These are phyloP conservation scores for Cordia subcordata DNA, from an alignment of 257 asterid species.

Conservation along the genomic window DNA sequence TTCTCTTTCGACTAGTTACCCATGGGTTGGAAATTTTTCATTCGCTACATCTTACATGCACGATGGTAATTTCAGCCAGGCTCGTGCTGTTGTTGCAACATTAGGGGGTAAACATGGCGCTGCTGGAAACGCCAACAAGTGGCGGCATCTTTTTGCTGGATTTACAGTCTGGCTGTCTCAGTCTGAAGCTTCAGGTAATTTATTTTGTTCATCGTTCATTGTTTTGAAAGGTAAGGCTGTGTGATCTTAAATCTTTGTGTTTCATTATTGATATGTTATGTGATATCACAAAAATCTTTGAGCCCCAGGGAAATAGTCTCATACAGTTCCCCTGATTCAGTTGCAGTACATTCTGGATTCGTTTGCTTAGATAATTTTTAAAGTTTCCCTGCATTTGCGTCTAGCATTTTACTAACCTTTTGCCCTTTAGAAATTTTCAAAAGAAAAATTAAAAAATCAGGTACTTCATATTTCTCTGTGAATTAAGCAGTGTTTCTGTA, in stretches of 20 bases:
- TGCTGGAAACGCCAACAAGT: conserved; percentile 50
- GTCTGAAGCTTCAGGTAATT: conserved; percentile 73
- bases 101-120: conserved; percentile 78
- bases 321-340: too few species aligned
- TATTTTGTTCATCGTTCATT: background rate
- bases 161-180: conserved; percentile 85
- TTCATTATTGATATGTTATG: background rate
- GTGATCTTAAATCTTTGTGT: background rate
- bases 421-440: too few species aligned
- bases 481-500: too few species aligned
- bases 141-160: conserved; percentile 87
- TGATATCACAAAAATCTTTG: background rate
- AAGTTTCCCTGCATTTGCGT: too few species aligned
- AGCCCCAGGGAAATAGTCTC: background rate
- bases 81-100: conserved; percentile 82
- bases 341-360: too few species aligned
- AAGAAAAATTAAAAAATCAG: too few species aligned
- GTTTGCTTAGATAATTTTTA: too few species aligned
- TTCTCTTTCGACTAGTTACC: background rate
- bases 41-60: conserved; percentile 2
- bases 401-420: too few species aligned
- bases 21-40: background rate
- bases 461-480: too few species aligned
- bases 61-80: conserved; percentile 59
- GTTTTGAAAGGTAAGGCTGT: background rate